Evolutionary conservation across 2,329 filamentous ascomycete genomes (phyloP).

Genomic region (Aspergillus flavus): DNA sequence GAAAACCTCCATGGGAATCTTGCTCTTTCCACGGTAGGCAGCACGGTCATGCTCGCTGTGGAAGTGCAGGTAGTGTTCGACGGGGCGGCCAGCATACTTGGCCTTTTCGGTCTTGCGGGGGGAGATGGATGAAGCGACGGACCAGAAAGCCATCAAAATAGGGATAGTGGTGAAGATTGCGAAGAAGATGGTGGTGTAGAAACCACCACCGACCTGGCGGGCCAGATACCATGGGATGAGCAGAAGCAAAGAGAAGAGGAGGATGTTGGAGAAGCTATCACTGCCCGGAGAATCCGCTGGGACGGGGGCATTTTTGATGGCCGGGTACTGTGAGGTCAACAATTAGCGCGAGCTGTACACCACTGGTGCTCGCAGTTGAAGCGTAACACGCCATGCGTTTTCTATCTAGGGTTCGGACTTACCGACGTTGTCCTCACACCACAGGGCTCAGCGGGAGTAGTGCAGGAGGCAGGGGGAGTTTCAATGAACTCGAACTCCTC

Average conservation of each 20-base stretch:
- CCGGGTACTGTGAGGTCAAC: constrained; percentile 64
- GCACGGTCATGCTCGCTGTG: constrained; percentile 49
- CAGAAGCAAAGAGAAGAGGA: constrained; percentile 71
- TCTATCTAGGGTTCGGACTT: constrained; percentile 32
- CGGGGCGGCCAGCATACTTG: constrained; percentile 77
- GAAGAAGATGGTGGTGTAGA: constrained; percentile 88
- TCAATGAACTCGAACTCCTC: constrained; percentile 58
- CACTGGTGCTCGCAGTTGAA: neutral
- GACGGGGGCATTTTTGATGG: constrained; percentile 92
- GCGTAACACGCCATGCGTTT: neutral
- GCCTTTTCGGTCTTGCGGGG: constrained; percentile 93
- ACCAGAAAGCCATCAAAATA: constrained; percentile 81
- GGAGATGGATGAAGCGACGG: constrained; percentile 74
- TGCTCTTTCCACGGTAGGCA: constrained; percentile 53
- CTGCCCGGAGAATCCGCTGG: constrained; percentile 84
- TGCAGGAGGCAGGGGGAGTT: constrained; percentile 60
- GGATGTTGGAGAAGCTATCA: constrained; percentile 83
- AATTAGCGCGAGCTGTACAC: neutral
- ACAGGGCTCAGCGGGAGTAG: constrained; percentile 56
- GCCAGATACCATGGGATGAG: constrained; percentile 77
- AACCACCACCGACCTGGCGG: constrained; percentile 80
- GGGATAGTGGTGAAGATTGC: constrained; percentile 76
- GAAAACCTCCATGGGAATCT: constrained; percentile 73
- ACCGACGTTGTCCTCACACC: constrained; percentile 65
- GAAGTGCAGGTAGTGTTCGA: constrained; percentile 77